Evolutionary conservation across 179 eudicot genomes (phyloP).

Genomic region (Gypsophila paniculata): DNA sequence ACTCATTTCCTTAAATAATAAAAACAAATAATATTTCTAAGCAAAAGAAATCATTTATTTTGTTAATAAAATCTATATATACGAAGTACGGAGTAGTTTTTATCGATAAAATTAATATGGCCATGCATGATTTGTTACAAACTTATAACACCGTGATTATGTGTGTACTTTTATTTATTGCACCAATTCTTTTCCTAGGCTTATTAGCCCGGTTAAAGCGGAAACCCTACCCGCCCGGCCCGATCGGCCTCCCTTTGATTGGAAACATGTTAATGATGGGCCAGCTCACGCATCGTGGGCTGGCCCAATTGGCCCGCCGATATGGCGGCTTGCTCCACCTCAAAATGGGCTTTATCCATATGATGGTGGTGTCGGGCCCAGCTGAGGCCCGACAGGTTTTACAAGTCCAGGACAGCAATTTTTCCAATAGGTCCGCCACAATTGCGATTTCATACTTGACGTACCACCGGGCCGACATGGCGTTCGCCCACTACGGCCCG

Average conservation of each 20-base stretch:
- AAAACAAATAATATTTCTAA: not conserved
- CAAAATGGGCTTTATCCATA: conserved; percentile 54
- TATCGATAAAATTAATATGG: not conserved
- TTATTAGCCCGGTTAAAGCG: conserved; percentile 23
- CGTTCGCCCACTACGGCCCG: conserved; percentile 83
- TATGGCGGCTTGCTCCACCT: conserved; percentile 61
- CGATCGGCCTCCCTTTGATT: conserved; percentile 53
- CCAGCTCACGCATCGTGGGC: conserved; percentile 65
- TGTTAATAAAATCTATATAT: not conserved
- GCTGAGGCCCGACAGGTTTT: conserved; percentile 68
- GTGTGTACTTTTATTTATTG: conserved; percentile 10
- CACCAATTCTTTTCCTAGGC: conserved; percentile 20
- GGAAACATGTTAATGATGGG: conserved; percentile 75
- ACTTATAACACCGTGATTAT: conserved; percentile 5
- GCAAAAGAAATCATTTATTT: not conserved
- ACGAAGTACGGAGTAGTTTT: too few species aligned
- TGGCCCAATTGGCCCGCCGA: conserved; percentile 40
- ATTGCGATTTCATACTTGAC: conserved; percentile 66
- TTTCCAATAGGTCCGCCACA: conserved; percentile 73
- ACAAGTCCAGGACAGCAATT: conserved; percentile 67
- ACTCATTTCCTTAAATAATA: not conserved
- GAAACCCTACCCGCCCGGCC: conserved; percentile 58
- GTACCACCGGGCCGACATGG: conserved; percentile 77
- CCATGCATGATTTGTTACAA: conserved; percentile 9
- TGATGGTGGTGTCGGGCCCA: conserved; percentile 48